Evolutionary conservation across 2,329 filamentous ascomycete species (phyloP).

Genomic region (Davidsoniella virescens): DNA sequence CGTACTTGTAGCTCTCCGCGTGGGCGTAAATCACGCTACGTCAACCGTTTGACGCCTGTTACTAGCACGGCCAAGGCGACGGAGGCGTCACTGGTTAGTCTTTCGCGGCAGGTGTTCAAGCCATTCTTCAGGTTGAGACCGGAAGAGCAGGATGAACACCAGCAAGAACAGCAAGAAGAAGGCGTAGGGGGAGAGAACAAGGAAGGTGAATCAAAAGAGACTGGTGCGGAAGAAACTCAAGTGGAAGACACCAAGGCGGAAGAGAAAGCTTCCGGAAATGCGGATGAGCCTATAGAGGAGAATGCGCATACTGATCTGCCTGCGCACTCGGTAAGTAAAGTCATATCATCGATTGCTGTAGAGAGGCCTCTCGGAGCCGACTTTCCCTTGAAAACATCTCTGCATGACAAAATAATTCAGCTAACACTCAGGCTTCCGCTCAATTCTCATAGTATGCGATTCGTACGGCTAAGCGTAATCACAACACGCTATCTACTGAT

Average conservation of each 20-base stretch:
- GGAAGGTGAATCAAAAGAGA: neutral
- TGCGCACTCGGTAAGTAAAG: slow-evolving; percentile 27
- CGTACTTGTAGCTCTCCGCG: slow-evolving; percentile 25
- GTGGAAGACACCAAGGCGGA: neutral
- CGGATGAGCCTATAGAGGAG: neutral
- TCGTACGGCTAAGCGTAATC: slow-evolving; percentile 58
- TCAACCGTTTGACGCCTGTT: slow-evolving; percentile 42
- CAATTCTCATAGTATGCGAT: slow-evolving; percentile 54
- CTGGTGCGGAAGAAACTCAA: neutral
- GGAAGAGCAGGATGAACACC: slow-evolving; percentile 7
- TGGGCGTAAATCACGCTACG: slow-evolving; percentile 35
- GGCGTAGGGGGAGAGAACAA: neutral
- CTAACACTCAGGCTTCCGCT: no score
- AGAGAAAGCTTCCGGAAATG: neutral
- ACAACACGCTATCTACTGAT: slow-evolving; percentile 50
- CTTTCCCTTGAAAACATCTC: no score
- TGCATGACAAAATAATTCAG: no score
- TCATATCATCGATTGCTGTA: neutral
- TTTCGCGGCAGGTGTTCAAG: slow-evolving; percentile 45
- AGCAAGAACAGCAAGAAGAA: neutral
- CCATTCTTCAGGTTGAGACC: slow-evolving; percentile 40
- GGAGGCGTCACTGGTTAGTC: slow-evolving; percentile 47
- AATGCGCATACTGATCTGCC: slow-evolving; percentile 11
- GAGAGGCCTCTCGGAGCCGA: no score
- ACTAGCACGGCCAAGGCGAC: slow-evolving; percentile 45